Percentiles rank a stretch among this genome's conserved stretches.
These are phyloP conservation scores for Tuber calosporum DNA, from an alignment of 495 filamentous ascomycete genomes.

Conservation along the genomic window DNA sequence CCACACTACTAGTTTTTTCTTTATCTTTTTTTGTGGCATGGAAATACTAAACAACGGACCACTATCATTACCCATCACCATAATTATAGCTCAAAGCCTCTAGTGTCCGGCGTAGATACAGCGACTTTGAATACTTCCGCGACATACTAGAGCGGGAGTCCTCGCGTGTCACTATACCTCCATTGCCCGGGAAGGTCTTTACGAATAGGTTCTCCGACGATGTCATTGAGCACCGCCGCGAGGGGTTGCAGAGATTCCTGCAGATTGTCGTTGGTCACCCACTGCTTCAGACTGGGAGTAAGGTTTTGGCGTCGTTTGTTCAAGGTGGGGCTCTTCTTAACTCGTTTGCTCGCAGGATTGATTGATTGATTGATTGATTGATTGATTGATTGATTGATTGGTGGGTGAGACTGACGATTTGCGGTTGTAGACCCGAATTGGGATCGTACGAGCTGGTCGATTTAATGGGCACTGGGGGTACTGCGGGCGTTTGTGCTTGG, in stretches of 20 bases:
- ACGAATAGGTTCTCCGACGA: conserved; percentile 97
- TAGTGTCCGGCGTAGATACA: conserved; percentile 84
- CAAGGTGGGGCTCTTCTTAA: conserved; percentile 60
- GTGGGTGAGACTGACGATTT: conserved; percentile 15
- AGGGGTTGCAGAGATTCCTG: conserved; percentile 88
- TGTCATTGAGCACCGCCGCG: conserved; percentile 90
- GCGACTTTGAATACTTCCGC: conserved; percentile 97
- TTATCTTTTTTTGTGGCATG: neutral
- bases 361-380: conserved; percentile 32
- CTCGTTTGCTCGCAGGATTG: conserved; percentile 10
- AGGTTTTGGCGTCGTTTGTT: conserved; percentile 90
- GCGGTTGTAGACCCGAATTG: conserved; percentile 4
- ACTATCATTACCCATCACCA: neutral
- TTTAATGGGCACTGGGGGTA: neutral
- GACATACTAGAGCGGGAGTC: conserved; percentile 94
- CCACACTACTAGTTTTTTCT: neutral
- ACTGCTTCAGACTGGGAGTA: conserved; percentile 92
- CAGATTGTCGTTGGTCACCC: conserved; percentile 98
- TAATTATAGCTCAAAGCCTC: conserved; percentile 52
- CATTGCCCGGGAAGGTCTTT: conserved; percentile 93
- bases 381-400: conserved; percentile 29
- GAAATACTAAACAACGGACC: neutral
- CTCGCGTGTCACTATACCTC: conserved; percentile 89
- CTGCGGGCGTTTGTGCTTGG: conserved; percentile 2
- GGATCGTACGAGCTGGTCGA: conserved; percentile 9